phyloP scores from a whole-genome alignment of 305 asterid genomes.

The Fraxinus velutina region DNA sequence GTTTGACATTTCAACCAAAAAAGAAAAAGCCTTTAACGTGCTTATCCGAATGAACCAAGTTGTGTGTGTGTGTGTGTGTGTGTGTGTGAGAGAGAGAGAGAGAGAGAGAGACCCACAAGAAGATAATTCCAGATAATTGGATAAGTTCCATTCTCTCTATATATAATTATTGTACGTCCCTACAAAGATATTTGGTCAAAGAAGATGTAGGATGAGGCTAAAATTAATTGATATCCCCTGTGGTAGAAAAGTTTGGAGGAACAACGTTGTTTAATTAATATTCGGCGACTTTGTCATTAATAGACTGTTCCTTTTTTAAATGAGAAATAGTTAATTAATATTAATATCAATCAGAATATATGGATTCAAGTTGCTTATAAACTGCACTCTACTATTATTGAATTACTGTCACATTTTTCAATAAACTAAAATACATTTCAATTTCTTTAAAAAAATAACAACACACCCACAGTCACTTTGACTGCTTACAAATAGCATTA shows the following conservation, averaged over 20 bases:
- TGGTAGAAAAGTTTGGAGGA: not conserved
- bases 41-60: slow-evolving; percentile 27
- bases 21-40: not conserved
- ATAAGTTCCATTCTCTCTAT: not conserved
- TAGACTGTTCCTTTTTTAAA: no score
- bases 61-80: not conserved
- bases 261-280: not conserved
- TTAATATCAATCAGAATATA: not conserved
- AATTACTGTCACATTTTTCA: not conserved
- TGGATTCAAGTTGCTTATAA: not conserved
- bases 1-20: slow-evolving; percentile 22
- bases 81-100: not conserved
- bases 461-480: not conserved
- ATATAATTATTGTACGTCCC: not conserved
- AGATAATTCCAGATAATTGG: slow-evolving; percentile 26
- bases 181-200: not conserved
- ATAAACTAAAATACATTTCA: no score
- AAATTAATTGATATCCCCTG: not conserved
- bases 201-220: not conserved
- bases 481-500: not conserved
- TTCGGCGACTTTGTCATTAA: not conserved
- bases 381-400: no score
- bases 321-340: not conserved
- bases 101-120: slow-evolving; percentile 24
- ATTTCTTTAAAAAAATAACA: not conserved